phyloP scores from a whole-genome alignment of 163 green algal species.

The Chloromonas sp. region DNA sequence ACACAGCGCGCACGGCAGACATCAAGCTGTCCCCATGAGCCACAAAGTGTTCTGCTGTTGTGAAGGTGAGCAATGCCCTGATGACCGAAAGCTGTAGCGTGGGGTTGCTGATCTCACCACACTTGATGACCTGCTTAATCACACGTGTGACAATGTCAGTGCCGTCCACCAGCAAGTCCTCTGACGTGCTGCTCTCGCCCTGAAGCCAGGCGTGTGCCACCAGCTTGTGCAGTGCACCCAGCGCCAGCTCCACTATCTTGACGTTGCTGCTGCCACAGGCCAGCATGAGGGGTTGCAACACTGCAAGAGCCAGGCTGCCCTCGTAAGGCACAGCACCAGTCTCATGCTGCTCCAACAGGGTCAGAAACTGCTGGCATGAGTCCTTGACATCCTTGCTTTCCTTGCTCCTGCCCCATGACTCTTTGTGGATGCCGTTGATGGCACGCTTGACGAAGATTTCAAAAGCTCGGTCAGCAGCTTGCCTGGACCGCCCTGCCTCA shows the following conservation, averaged over 20 bases:
- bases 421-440: conserved; percentile 61
- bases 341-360: conserved; percentile 28
- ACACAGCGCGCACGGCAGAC: conserved; percentile 66
- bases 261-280: conserved; percentile 43
- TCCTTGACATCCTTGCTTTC: conserved; percentile 54
- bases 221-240: conserved; percentile 85
- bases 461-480: conserved; percentile 15
- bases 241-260: conserved; percentile 64
- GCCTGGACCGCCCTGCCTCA: too few species aligned
- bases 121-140: conserved; percentile 64
- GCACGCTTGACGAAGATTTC: conserved; percentile 54
- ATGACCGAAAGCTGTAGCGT: conserved; percentile 63
- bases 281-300: conserved; percentile 68
- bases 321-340: conserved; percentile 11
- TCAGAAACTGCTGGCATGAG: conserved; percentile 41
- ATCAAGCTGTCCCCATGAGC: conserved; percentile 82
- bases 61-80: conserved; percentile 77
- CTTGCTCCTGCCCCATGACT: conserved; percentile 56
- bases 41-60: conserved; percentile 86
- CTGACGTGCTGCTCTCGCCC: conserved; percentile 38
- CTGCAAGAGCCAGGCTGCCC: conserved; percentile 31
- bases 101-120: conserved; percentile 43
- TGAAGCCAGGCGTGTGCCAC: conserved; percentile 85
- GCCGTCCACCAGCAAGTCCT: conserved; percentile 15
- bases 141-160: conserved; percentile 47